These are phyloP conservation scores for Ceratocystis ficicola DNA, from an alignment of 2,329 filamentous ascomycete species.

Conservation along the genomic window DNA sequence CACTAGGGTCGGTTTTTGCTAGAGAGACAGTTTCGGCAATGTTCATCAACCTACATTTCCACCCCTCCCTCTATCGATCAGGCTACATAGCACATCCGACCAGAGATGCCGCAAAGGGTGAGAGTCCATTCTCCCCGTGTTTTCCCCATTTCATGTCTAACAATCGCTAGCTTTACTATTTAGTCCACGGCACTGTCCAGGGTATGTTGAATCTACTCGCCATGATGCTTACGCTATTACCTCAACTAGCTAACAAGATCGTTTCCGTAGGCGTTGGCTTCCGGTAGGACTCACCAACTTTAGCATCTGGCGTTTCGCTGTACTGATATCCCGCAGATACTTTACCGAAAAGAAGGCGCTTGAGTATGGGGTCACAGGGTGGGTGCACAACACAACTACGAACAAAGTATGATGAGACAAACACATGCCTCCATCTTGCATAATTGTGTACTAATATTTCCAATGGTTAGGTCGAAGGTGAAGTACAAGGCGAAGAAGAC, in stretches of 20 bases:
- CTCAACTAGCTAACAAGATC: neutral
- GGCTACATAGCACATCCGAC: too few relatives aligned
- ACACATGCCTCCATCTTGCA: neutral
- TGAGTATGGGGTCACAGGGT: conserved; percentile 43
- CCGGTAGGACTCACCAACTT: conserved; percentile 31
- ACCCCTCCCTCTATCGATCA: too few relatives aligned
- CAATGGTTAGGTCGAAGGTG: conserved; percentile 61
- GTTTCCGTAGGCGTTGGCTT: conserved; percentile 41
- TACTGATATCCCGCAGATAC: conserved; percentile 31
- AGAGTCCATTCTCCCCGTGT: too few relatives aligned
- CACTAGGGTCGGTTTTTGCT: neutral
- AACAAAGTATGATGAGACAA: conserved; percentile 36
- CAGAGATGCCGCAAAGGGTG: too few relatives aligned
- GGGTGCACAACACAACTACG: conserved; percentile 48
- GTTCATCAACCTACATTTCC: too few relatives aligned
- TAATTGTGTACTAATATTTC: neutral
- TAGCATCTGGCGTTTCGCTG: neutral
- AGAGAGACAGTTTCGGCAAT: too few relatives aligned
- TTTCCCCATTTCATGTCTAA: neutral
- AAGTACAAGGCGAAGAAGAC: conserved; percentile 64
- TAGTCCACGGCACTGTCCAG: conserved; percentile 56
- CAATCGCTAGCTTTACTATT: conserved; percentile 43
- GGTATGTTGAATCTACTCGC: conserved; percentile 35
- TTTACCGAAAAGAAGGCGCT: conserved; percentile 43
- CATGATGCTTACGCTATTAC: neutral